phyloP scores from a whole-genome alignment of 306 rosid species.

The Inga leiocalycina region DNA sequence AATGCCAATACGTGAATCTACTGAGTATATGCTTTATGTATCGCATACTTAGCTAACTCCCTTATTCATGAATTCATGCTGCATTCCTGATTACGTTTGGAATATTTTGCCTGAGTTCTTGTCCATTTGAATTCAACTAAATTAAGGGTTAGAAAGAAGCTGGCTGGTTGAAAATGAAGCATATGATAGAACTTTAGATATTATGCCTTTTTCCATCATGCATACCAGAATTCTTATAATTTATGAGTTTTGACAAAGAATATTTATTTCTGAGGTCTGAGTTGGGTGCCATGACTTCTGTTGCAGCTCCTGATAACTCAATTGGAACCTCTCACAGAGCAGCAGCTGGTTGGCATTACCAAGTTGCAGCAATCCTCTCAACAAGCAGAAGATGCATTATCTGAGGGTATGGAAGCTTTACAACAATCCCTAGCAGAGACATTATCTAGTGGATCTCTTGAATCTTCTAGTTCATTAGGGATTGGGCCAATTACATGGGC shows the following conservation, averaged over 20 bases:
- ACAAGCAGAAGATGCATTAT: constrained; percentile 98
- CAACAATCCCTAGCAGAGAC: constrained; percentile 94
- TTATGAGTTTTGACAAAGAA: neutral
- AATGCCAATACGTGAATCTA: neutral
- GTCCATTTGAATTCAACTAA: neutral
- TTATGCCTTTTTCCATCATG: neutral
- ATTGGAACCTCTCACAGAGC: constrained; percentile 95
- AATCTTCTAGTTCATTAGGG: constrained; percentile 83
- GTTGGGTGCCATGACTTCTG: constrained; percentile 29
- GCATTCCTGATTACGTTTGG: neutral
- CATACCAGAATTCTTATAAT: neutral
- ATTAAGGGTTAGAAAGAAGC: neutral
- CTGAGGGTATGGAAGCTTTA: constrained; percentile 98
- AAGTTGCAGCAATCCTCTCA: constrained; percentile 96
- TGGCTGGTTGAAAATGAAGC: neutral
- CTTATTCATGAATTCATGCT: neutral
- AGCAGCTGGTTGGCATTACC: constrained; percentile 77
- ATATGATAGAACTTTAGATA: neutral
- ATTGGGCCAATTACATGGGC: constrained; percentile 95
- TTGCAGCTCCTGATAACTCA: constrained; percentile 85
- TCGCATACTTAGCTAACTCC: neutral
- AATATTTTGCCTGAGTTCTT: neutral
- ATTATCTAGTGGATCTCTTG: constrained; percentile 70
- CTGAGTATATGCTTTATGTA: neutral
- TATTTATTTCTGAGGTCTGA: constrained; percentile 1